Percentiles rank a stretch among this genome's conserved stretches.
Conservation (phyloP, 306 rosid species). For the Psophocarpus tetragonolobus region DNA sequence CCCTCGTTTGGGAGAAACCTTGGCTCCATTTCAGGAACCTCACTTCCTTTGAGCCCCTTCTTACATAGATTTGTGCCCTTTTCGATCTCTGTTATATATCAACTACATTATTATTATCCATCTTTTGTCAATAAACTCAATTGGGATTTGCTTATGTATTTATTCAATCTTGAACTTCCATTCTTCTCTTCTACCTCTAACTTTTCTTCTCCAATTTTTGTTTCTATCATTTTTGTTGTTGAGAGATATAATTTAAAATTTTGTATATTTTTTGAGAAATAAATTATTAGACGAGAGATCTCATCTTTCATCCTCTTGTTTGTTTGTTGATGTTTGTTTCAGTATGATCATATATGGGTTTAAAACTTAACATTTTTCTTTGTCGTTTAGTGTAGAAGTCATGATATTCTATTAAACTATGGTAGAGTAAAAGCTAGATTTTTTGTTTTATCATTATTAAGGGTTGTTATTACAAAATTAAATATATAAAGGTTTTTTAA, state of each 20-base stretch:
- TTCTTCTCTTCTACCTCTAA: too few relatives aligned
- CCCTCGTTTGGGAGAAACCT: slow-evolving; percentile 41
- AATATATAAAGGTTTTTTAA: too few relatives aligned
- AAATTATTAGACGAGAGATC: too few relatives aligned
- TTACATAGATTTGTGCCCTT: neutral
- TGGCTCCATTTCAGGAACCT: slow-evolving; percentile 42
- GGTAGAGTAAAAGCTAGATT: neutral
- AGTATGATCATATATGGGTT: neutral
- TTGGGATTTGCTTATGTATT: too few relatives aligned
- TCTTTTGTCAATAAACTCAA: neutral
- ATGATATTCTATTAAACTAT: neutral
- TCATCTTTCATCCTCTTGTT: neutral
- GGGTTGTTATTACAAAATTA: neutral
- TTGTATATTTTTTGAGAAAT: too few relatives aligned
- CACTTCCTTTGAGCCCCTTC: slow-evolving; percentile 41
- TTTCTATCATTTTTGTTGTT: too few relatives aligned
- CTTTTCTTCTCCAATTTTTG: too few relatives aligned
- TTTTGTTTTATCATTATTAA: neutral
- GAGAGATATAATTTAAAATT: too few relatives aligned
- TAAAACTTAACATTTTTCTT: neutral
- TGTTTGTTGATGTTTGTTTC: neutral
- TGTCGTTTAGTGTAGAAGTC: neutral
- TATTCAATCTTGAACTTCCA: too few relatives aligned
- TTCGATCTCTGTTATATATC: neutral
- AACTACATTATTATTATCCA: neutral